phyloP scores from a whole-genome alignment of 345 rosid species.

The Abelmoschus esculentus region DNA sequence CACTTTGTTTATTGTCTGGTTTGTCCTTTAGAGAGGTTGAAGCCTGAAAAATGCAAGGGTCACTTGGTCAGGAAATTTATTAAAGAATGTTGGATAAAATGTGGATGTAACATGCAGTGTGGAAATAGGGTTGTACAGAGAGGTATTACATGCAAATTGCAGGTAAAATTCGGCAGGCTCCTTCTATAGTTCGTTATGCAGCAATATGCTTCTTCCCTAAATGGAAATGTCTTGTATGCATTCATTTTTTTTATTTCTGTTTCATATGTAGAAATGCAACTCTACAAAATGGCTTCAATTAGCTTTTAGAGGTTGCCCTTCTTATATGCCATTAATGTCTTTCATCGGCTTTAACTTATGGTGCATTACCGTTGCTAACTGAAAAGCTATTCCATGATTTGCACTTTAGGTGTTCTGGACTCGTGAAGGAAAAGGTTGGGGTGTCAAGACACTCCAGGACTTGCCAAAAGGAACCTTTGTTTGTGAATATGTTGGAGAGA shows the following conservation, averaged over 20 bases:
- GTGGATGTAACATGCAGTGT: constrained; percentile 73
- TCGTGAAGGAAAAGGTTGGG: constrained; percentile 77
- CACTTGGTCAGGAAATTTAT: constrained; percentile 74
- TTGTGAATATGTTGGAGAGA: constrained; percentile 82
- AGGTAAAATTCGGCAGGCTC: constrained; percentile 36
- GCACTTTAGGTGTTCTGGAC: constrained; percentile 64
- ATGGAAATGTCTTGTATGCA: constrained; percentile 1
- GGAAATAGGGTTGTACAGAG: constrained; percentile 79
- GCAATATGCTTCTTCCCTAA: constrained; percentile 2
- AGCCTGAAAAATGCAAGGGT: constrained; percentile 64
- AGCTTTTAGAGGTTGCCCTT: background rate
- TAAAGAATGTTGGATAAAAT: constrained; percentile 90
- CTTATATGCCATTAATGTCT: background rate
- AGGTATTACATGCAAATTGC: constrained; percentile 58
- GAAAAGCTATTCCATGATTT: constrained; percentile 8
- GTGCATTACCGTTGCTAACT: background rate
- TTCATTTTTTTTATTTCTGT: background rate
- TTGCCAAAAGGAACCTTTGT: constrained; percentile 88
- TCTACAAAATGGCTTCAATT: background rate
- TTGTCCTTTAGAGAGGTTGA: constrained; percentile 63
- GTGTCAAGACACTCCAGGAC: constrained; percentile 64
- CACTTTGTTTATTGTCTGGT: constrained; percentile 50
- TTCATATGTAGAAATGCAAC: background rate
- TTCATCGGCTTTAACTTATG: background rate
- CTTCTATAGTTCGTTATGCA: background rate